A percentile compares a stretch with the other conserved stretches of the same genome.
These are phyloP conservation scores for Acanthamoeba triangularis DNA, from an alignment of 208 protist genomes.

Conservation along the genomic window DNA sequence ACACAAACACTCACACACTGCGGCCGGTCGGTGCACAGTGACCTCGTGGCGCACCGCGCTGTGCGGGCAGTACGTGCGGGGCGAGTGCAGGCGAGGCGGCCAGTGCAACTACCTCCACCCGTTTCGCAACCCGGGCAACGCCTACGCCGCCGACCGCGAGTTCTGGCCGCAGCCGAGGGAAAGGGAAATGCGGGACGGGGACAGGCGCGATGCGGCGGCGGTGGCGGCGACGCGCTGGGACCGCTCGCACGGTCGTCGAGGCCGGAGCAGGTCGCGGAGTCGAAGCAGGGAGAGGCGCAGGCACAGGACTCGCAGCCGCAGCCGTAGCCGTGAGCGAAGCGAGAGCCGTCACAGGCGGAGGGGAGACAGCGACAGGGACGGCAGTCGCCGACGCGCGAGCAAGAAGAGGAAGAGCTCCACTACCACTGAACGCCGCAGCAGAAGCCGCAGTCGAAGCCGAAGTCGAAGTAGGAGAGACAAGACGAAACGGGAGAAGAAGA, in stretches of 20 bases:
- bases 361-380: not conserved
- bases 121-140: constrained; percentile 50
- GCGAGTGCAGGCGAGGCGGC: not conserved
- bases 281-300: not conserved
- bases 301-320: not conserved
- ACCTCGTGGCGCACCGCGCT: constrained; percentile 31
- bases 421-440: no score
- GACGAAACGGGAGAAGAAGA: not conserved
- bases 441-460: not conserved
- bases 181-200: not conserved
- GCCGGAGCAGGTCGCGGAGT: not conserved
- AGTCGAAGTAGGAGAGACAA: not conserved
- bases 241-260: no score
- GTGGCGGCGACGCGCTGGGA: not conserved
- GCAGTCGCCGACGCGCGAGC: no score
- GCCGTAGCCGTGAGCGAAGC: not conserved
- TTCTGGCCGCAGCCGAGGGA: not conserved
- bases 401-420: not conserved
- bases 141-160: not conserved
- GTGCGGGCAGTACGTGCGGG: constrained; percentile 54
- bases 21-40: not conserved
- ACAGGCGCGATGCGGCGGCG: no score
- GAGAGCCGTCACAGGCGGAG: not conserved
- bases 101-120: constrained; percentile 66
- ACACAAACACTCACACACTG: not conserved